Conservation (phyloP, 148 eudicot genomes). For the Vaccinium corymbosum region DNA sequence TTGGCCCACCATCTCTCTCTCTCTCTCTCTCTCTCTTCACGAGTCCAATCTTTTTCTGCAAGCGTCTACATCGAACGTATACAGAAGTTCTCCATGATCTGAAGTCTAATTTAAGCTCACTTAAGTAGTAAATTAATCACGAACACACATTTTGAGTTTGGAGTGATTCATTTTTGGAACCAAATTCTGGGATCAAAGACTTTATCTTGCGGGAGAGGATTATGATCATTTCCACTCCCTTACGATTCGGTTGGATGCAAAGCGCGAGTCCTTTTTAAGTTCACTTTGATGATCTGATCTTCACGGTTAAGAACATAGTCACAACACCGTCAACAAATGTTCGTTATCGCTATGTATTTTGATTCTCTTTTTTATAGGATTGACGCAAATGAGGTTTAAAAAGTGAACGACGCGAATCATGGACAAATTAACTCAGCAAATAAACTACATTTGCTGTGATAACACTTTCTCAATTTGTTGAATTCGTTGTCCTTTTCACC, state of each 20-base stretch:
- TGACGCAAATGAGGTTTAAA: too few species aligned
- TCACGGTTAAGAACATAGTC: too few species aligned
- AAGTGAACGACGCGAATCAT: too few species aligned
- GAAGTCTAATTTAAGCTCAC: too few species aligned
- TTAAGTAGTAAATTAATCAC: not conserved
- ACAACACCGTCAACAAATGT: too few species aligned
- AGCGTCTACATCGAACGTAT: not conserved
- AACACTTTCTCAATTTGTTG: too few species aligned
- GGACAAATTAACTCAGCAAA: too few species aligned
- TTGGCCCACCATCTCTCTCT: fast-evolving
- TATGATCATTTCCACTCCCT: not conserved
- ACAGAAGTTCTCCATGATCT: too few species aligned
- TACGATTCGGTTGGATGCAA: not conserved
- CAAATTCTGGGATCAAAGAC: not conserved
- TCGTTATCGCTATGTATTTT: too few species aligned
- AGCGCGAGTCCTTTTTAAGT: not conserved
- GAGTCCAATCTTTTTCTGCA: not conserved
- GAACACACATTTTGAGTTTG: not conserved
- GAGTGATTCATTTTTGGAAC: not conserved
- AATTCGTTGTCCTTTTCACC: too few species aligned
- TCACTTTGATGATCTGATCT: not conserved
- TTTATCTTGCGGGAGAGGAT: not conserved
- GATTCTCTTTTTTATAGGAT: too few species aligned
- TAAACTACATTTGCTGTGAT: too few species aligned
- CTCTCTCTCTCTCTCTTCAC: not conserved